Evolutionary conservation across 345 rosid species (phyloP), one percentile per base, ranked within the genome.

Genomic region (Heritiera littoralis): DNA sequence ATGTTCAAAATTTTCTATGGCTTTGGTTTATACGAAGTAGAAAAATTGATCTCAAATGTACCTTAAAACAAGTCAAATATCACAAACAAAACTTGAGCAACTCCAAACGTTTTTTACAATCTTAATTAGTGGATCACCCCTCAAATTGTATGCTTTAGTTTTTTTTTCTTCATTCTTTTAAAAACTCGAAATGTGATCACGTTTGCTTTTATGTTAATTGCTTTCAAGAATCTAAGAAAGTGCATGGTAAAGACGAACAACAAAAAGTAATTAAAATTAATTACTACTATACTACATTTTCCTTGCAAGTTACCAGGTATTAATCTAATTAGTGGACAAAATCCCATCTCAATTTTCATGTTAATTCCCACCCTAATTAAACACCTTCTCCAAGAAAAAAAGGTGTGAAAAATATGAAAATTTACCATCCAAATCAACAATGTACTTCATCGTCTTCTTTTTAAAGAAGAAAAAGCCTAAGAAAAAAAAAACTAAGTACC

Each of bases 401-500:
- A 35, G 38, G 38, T 35, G 38, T 35, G 38, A 35, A 35, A 35
- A 35, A 35, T 35, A 35, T 35, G 38, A 35, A 35, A 35, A 2
- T 35, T 35, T 35, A 35, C 38, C 2, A 35, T 35, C 38, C 38
- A 35, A 35, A 35, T 1, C 38, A 35, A 35, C 38, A 35, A 35
- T 35, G 38, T 35, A 35, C 38, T 35, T 35, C 38, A 35, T 35
- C 1, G 38, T 35, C 3, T 35, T 35, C 38, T 35, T 35, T 35
- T 35, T 1, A 35, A 35, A 35, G 38, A 35, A 35, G 38, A 35
- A 54, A 9, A 1, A 23, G 28, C 28, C 28, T 23, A 23, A 23
- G 28, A 7, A 15, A 7, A 45, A 15, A 75, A 51, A 20, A 68
- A 68, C 74, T 82, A 80, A 74, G 69, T 75, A 3, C 87, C 93